Evolutionary conservation across 1,139 yeast genomes (phyloP).

Genomic region (Kodamaea sp.): DNA sequence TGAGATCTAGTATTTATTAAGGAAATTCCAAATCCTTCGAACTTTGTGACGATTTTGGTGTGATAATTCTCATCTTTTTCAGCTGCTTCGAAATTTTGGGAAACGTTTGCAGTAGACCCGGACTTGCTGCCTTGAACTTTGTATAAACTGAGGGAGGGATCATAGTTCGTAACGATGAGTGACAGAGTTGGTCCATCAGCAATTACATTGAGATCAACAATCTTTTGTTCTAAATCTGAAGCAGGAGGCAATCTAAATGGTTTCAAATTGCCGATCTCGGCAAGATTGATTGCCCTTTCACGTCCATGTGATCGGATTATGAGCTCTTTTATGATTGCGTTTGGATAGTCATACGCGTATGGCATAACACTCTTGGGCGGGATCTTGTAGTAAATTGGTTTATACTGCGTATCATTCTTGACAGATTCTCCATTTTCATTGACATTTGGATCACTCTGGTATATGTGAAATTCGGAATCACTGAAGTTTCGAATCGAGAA

Average conservation of each 20-base stretch:
- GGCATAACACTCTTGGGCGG: constrained; percentile 97
- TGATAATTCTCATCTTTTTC: constrained; percentile 71
- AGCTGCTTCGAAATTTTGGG: constrained; percentile 58
- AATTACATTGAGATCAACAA: constrained; percentile 85
- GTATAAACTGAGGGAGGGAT: constrained; percentile 74
- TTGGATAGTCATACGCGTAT: constrained; percentile 96
- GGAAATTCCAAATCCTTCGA: constrained; percentile 91
- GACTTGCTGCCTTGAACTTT: constrained; percentile 43
- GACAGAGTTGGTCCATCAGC: constrained; percentile 98
- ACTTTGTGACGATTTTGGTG: constrained; percentile 59
- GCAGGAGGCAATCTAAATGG: constrained; percentile 77
- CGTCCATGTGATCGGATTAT: constrained; percentile 70
- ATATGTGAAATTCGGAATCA: constrained; percentile 77
- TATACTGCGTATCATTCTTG: constrained; percentile 51
- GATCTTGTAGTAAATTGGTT: constrained; percentile 73
- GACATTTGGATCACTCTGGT: constrained; percentile 81
- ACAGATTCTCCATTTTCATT: constrained; percentile 70
- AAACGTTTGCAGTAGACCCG: constrained; percentile 26
- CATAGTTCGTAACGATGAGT: constrained; percentile 79
- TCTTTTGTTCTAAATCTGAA: constrained; percentile 41
- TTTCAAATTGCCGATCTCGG: constrained; percentile 87
- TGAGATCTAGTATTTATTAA: constrained; percentile 68
- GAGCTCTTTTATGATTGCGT: constrained; percentile 81
- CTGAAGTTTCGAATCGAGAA: constrained; percentile 88
- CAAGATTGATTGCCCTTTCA: constrained; percentile 78